Base-by-base conservation (phyloP, 2,329 filamentous ascomycete species). In the Venturia carpophila region DNA sequence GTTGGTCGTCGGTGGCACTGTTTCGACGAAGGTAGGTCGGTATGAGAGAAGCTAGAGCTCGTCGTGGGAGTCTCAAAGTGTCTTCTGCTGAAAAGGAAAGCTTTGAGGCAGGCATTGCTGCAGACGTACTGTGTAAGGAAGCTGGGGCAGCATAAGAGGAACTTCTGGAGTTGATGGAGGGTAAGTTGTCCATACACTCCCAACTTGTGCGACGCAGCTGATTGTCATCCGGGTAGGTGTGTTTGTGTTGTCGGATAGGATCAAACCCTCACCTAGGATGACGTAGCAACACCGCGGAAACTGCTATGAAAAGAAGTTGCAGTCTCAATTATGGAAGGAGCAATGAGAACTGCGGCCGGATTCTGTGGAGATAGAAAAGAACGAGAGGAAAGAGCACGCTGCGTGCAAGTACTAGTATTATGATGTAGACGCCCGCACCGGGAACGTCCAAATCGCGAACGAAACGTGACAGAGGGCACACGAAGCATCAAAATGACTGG, bases 71-170 rank as follows among this genome's bases (percentile, higher is more conserved):
- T 13, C 43, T 61, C 42, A 27, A 45, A 24, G 37, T 39, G 60
- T 61, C 42, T 43, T 61, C 60, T 42, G 60, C 30, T 19, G 60
- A 61, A 27, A 61, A 21, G 24, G 60, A 61, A 21, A 43, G 37
- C 7, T 19, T 43, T 45, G 37, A 10, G n/a, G 37, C 39, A 42
- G 42, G 43, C 60, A 61, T 61, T 43, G 39, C 60, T 61, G 42
- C 60, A 10, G 37, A 15, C 30, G 30, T 5, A 37, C 27, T 34
- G 19, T 58, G 17, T 19, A 15, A 58, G 19, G 30, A 58, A 19
- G 19, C 9, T 13, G 52, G 7, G 19, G 17, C 52, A 58, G 27
- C 52, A n/a, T 58, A 21, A 37, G 27, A 37, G 9, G 15, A 10
- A n/a, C 2, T 17, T 37, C 7, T 34, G 3, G 30, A 58, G 1